These are phyloP conservation scores for Neocatenulostroma microsporum DNA, from an alignment of 2,329 filamentous ascomycete genomes.

Conservation along the genomic window DNA sequence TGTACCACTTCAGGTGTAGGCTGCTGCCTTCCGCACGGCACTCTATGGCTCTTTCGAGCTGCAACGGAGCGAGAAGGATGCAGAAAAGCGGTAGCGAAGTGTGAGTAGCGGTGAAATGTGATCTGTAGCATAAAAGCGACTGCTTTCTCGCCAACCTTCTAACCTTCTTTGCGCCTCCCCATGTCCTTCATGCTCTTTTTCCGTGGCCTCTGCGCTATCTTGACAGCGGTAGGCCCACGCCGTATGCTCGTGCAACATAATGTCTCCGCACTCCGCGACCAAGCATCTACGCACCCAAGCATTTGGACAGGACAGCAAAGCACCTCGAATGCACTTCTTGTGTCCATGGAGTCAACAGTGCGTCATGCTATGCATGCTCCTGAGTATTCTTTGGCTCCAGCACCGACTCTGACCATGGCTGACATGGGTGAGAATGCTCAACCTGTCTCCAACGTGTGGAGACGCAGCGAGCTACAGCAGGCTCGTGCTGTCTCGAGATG, in stretches of 20 bases:
- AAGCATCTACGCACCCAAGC: not conserved
- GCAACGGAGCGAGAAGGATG: conserved; percentile 8
- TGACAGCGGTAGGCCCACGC: not conserved
- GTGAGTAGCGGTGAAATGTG: conserved; percentile 16
- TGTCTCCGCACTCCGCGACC: conserved; percentile 6
- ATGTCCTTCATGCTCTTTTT: not conserved
- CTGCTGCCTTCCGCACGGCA: not conserved
- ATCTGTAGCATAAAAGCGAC: conserved; percentile 17
- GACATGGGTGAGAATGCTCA: not conserved
- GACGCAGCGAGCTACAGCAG: conserved; percentile 13
- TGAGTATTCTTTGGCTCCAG: conserved; percentile 1
- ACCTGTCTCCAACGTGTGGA: conserved; percentile 2
- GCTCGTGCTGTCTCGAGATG: conserved; percentile 7
- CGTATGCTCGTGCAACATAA: not conserved
- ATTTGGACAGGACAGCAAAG: conserved; percentile 1
- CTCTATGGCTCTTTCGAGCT: not conserved
- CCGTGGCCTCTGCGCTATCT: not conserved
- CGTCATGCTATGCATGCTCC: not conserved
- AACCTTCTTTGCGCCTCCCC: not conserved
- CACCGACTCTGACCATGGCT: not conserved
- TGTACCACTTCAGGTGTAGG: conserved; percentile 2
- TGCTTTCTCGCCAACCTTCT: conserved; percentile 1
- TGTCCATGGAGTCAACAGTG: not conserved
- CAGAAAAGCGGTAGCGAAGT: conserved; percentile 1
- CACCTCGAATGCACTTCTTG: not conserved